Evolutionary conservation across 805 yeast species (phyloP).

Genomic region (Pichia occidentalis): DNA sequence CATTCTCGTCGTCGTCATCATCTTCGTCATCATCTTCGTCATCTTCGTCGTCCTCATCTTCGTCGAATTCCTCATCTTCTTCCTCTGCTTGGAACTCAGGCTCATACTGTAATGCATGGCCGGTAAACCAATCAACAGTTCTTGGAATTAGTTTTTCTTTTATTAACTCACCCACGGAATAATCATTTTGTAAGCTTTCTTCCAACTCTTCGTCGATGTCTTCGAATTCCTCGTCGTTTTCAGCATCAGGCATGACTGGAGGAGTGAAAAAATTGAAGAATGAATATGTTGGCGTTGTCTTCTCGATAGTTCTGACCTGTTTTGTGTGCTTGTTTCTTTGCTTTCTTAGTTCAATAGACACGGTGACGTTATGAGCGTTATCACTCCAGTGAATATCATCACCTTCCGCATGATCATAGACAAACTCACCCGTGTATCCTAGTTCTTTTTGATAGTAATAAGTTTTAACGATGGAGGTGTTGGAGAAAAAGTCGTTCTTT

Average conservation of each 20-base stretch:
- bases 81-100: conserved; percentile 56
- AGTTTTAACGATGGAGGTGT: conserved; percentile 68
- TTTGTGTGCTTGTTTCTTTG: conserved; percentile 96
- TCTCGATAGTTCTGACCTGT: conserved; percentile 93
- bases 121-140: conserved; percentile 98
- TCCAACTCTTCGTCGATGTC: conserved; percentile 72
- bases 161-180: conserved; percentile 92
- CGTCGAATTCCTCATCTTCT: conserved; percentile 45
- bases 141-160: conserved; percentile 94
- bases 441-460: conserved; percentile 91
- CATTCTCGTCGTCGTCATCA: conserved; percentile 54
- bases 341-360: conserved; percentile 85
- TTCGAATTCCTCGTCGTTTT: conserved; percentile 45
- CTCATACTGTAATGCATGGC: conserved; percentile 82
- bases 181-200: conserved; percentile 81
- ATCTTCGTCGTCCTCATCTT: conserved; percentile 54
- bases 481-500: conserved; percentile 69
- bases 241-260: conserved; percentile 60
- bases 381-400: conserved; percentile 76
- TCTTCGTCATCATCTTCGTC: conserved; percentile 57
- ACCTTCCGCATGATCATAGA: conserved; percentile 96
- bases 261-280: conserved; percentile 96
- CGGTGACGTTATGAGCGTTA: conserved; percentile 76
- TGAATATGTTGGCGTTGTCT: conserved; percentile 88
- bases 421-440: conserved; percentile 92